A percentile compares a stretch with the other conserved stretches of the same genome.
Conservation (phyloP, 257 asterid species). For the Cinchona pubescens region DNA sequence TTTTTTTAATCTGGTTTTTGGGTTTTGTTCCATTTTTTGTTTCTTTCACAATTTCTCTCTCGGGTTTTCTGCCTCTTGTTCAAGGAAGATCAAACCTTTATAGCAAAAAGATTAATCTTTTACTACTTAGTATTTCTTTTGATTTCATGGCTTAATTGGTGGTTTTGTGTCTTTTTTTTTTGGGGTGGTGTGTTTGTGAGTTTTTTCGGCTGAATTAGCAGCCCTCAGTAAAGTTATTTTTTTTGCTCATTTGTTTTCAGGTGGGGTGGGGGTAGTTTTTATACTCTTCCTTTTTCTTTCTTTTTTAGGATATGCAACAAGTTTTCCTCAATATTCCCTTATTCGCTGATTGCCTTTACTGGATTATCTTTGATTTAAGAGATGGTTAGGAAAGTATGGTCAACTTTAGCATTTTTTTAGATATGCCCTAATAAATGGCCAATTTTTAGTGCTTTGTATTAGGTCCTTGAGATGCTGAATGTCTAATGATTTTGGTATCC, state of each 20-base stretch:
- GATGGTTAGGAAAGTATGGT: neutral
- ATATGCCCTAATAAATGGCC: neutral
- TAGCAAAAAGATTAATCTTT: slow-evolving; percentile 4
- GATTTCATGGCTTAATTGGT: slow-evolving; percentile 1
- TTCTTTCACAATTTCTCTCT: neutral
- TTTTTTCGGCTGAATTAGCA: slow-evolving; percentile 3
- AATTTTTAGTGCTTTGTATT: neutral
- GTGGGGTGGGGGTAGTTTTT: slow-evolving; percentile 5
- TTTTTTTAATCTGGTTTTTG: neutral
- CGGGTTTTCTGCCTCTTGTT: slow-evolving; percentile 6
- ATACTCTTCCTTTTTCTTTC: slow-evolving; percentile 10
- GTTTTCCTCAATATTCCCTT: slow-evolving; percentile 7
- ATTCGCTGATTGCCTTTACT: slow-evolving; percentile 7
- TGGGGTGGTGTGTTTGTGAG: too few relatives aligned
- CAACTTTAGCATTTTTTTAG: neutral
- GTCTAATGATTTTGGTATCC: neutral
- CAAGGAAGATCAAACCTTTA: neutral
- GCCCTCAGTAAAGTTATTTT: neutral
- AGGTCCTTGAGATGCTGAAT: neutral
- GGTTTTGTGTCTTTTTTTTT: neutral
- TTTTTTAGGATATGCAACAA: slow-evolving; percentile 6
- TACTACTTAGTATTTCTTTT: neutral
- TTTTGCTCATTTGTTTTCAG: neutral
- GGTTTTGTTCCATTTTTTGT: neutral
- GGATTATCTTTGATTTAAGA: slow-evolving; percentile 3